Evolutionary conservation across 768 basidiomycete species (phyloP), one percentile per base, ranked within the genome.

Genomic region (Tricholoma matsutake): DNA sequence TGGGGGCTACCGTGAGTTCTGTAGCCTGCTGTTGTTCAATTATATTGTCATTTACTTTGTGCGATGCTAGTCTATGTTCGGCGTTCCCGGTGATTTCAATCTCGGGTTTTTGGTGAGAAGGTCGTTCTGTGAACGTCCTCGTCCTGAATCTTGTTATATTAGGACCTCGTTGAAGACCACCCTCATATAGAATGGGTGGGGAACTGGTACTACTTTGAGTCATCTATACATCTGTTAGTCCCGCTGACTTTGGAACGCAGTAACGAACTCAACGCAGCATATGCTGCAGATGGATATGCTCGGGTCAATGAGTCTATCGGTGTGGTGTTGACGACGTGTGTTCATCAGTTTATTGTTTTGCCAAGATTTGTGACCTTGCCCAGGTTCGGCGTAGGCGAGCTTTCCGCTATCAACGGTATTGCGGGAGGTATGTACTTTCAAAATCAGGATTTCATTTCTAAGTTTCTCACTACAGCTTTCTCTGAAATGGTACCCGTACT

Each of bases 221-320:
- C 9, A 13, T 18, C 29, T 2, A 9, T 32, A 18, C 3, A n/a
- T 8, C 9, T 32, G 31, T n/a, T n/a, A 51, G 0, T 14, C 28
- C 16, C 41, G 11, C 37, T 62, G 29, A 59, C 49, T 20, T 28
- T n/a, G 14, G n/a, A 16, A n/a, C 57, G 0, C 61, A 91, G 91
- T 65, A 92, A 93, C 62, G 90, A 94, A 69, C 79, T 95, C 52
- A 92, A 95, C 64, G 90, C 92, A 0, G 81, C 92, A 0, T 97
- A 97, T 72, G 95, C 95, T 14, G 92, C 92, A 0, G 94, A 96
- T 68, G 95, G 95, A 10, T 96, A 96, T 72, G 92, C 95, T 18
- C 84, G 96, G 60, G 86, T 95, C 56, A 96, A 94, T 65, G 84
- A 87, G 54, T 80, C 84, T 65, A 75, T 93, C 53, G 91, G 91